A percentile compares a stretch with the other conserved stretches of the same genome.
These are phyloP conservation scores for Thraustotheca clavata DNA, from an alignment of 352 stramenopile genomes.

Conservation along the genomic window DNA sequence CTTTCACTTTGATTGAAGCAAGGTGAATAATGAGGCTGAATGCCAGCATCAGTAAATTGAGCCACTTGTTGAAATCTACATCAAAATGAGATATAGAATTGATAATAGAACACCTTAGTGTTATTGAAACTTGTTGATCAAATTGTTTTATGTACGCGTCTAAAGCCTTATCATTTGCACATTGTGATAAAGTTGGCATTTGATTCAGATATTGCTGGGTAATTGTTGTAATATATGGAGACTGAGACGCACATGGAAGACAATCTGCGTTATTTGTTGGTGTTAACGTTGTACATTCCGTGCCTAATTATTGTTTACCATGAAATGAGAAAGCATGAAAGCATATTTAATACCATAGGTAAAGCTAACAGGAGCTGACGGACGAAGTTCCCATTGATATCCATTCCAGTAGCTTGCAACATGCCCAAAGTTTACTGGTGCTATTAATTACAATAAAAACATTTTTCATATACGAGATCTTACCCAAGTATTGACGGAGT, in stretches of 20 bases:
- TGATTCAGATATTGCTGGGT: conserved; percentile 40
- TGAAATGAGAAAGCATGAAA: not conserved
- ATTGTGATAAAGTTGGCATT: conserved; percentile 29
- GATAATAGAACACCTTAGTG: conserved; percentile 42
- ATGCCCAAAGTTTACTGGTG: conserved; percentile 12
- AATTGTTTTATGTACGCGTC: conserved; percentile 77
- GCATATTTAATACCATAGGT: conserved; percentile 39
- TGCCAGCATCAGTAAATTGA: conserved; percentile 40
- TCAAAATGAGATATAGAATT: not conserved
- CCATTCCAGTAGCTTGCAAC: conserved; percentile 77
- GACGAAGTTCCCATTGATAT: conserved; percentile 61
- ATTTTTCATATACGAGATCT: not conserved
- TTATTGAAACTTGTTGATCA: conserved; percentile 69
- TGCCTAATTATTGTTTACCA: not conserved
- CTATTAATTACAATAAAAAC: not conserved
- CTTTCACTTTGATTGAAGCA: conserved; percentile 79
- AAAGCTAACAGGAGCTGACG: conserved; percentile 48
- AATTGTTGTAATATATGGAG: conserved; percentile 37
- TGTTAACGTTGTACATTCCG: conserved; percentile 44
- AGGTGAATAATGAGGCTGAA: conserved; percentile 67
- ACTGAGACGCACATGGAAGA: conserved; percentile 47
- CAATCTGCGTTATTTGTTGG: conserved; percentile 37
- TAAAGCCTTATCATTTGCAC: conserved; percentile 52
- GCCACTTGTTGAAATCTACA: conserved; percentile 44
- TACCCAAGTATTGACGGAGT: conserved; percentile 20